phyloP scores from a whole-genome alignment of 495 filamentous ascomycete genomes.

The Articulospora tetracladia region DNA sequence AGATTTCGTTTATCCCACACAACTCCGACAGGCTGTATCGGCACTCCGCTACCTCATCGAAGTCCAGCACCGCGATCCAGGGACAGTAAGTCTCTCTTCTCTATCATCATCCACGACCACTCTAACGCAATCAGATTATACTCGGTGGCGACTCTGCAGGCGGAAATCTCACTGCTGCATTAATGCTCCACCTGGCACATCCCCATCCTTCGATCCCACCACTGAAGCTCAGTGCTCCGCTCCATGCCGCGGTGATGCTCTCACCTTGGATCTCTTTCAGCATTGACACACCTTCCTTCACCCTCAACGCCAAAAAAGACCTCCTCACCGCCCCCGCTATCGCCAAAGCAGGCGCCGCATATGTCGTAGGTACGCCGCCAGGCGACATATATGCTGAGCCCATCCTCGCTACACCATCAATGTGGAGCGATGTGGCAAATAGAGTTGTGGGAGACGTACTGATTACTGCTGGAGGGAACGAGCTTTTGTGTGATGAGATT shows the following conservation, averaged over 20 bases:
- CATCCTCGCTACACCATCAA: slow-evolving; percentile 50
- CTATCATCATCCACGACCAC: slow-evolving; percentile 18
- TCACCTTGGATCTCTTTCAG: slow-evolving; percentile 54
- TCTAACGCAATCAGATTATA: slow-evolving; percentile 41
- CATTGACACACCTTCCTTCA: slow-evolving; percentile 33
- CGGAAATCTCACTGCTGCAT: slow-evolving; percentile 50
- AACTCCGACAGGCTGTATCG: slow-evolving; percentile 51
- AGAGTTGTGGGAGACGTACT: slow-evolving; percentile 38
- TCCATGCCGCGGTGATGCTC: slow-evolving; percentile 47
- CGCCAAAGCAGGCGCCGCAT: slow-evolving; percentile 39
- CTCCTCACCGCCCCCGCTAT: slow-evolving; percentile 31
- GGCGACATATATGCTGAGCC: slow-evolving; percentile 30
- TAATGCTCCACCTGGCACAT: slow-evolving; percentile 56
- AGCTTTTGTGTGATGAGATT: slow-evolving; percentile 55
- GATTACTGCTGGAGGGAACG: slow-evolving; percentile 50
- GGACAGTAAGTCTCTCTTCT: not conserved
- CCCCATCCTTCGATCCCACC: slow-evolving; percentile 48
- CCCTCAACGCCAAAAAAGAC: slow-evolving; percentile 47
- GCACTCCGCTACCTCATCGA: slow-evolving; percentile 52
- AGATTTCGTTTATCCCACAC: slow-evolving; percentile 47
- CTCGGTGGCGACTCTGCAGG: slow-evolving; percentile 63
- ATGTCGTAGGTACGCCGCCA: slow-evolving; percentile 35
- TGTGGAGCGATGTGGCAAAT: slow-evolving; percentile 53
- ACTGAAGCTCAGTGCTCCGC: slow-evolving; percentile 28
- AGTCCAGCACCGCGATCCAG: not conserved